phyloP scores from a whole-genome alignment of 345 rosid genomes.

The Bretschneidera sinensis region DNA sequence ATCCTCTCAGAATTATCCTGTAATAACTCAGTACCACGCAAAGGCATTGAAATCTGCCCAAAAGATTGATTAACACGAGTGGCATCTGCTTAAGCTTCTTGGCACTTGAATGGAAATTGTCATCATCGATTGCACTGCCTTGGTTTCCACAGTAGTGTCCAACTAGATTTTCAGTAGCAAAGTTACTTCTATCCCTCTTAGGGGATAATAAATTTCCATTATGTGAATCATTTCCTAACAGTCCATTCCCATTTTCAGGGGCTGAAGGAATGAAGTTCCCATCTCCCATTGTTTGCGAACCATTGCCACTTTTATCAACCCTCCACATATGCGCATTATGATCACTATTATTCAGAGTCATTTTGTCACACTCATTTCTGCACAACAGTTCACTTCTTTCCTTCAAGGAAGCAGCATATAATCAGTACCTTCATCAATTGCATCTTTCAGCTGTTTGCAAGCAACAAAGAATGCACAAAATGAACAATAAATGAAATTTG shows the following conservation, averaged over 20 bases:
- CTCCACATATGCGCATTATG: constrained; percentile 6
- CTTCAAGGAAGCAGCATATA: constrained; percentile 30
- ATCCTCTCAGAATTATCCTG: constrained; percentile 11
- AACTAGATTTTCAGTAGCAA: constrained; percentile 14
- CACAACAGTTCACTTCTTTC: constrained; percentile 30
- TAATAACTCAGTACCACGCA: constrained; percentile 1
- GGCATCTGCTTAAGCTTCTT: constrained; percentile 33
- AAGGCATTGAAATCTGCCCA: constrained; percentile 8
- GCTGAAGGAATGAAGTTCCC: constrained; percentile 20
- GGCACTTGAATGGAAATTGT: constrained; percentile 15
- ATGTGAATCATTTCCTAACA: constrained; percentile 9
- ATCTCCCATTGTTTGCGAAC: constrained; percentile 12
- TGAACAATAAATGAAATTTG: not conserved
- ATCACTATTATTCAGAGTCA: not conserved
- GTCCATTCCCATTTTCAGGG: constrained; percentile 17
- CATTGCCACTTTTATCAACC: constrained; percentile 8
- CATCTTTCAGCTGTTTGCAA: constrained; percentile 43
- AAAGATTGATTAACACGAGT: constrained; percentile 3
- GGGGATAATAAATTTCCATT: constrained; percentile 5
- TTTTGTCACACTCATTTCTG: constrained; percentile 10
- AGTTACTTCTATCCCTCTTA: constrained; percentile 31
- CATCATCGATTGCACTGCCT: not conserved
- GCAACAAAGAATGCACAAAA: constrained; percentile 7
- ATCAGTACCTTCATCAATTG: constrained; percentile 25
- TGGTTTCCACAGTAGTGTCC: constrained; percentile 12